A percentile compares a stretch with the other conserved stretches of the same genome.
phyloP scores from a whole-genome alignment of 306 rosid genomes.

The Vigna unguiculata region DNA sequence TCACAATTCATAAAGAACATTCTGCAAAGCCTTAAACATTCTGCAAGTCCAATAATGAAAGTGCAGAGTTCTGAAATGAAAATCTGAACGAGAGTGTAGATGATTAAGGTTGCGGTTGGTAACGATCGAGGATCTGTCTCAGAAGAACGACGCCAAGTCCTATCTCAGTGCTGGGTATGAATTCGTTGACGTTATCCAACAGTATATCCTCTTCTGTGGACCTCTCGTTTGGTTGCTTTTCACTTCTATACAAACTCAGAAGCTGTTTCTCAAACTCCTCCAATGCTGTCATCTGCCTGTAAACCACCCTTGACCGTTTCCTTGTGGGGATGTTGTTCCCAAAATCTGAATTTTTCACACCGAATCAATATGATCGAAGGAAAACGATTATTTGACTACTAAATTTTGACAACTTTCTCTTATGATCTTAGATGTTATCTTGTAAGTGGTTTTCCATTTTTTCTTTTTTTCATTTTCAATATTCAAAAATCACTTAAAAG shows the following conservation, averaged over 20 bases:
- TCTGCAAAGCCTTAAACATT: not conserved
- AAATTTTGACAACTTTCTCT: too few relatives aligned
- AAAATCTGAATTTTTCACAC: not conserved
- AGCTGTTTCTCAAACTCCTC: not conserved
- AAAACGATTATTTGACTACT: too few relatives aligned
- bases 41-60: not conserved
- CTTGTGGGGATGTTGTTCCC: not conserved
- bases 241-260: not conserved
- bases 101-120: not conserved
- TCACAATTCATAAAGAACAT: not conserved
- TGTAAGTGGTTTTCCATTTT: too few relatives aligned
- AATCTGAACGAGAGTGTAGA: not conserved
- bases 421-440: too few relatives aligned
- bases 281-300: not conserved
- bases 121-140: not conserved
- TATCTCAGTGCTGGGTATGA: not conserved
- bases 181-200: not conserved
- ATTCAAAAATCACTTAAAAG: too few relatives aligned
- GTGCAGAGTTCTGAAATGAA: not conserved
- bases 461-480: too few relatives aligned
- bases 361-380: too few relatives aligned
- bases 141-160: not conserved
- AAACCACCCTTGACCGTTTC: not conserved
- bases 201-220: not conserved
- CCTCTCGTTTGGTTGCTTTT: not conserved